A percentile compares a stretch with the other conserved stretches of the same genome.
phyloP scores from a whole-genome alignment of 2,329 filamentous ascomycete genomes.

The Zymoseptoria crescenta region DNA sequence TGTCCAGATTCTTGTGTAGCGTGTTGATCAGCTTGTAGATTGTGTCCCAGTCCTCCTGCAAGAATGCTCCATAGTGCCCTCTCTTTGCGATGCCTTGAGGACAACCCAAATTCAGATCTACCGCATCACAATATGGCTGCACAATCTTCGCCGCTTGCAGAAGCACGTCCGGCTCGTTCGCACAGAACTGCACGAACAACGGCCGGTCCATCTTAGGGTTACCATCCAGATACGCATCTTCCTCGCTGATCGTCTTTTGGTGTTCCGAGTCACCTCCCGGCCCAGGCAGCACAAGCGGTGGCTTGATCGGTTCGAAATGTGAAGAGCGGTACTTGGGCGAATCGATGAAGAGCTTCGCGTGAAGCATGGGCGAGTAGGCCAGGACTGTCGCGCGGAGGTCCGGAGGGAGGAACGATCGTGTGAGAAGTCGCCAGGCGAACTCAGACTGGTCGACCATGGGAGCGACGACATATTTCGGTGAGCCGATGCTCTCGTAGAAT shows the following conservation, averaged over 20 bases:
- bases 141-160: slow-evolving; percentile 71
- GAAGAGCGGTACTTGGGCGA: slow-evolving; percentile 65
- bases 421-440: slow-evolving; percentile 95
- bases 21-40: slow-evolving; percentile 75
- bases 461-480: slow-evolving; percentile 80
- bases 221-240: slow-evolving; percentile 65
- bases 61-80: slow-evolving; percentile 85
- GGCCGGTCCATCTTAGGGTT: slow-evolving; percentile 79
- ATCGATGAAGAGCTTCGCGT: slow-evolving; percentile 80
- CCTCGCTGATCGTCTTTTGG: slow-evolving; percentile 14
- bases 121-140: slow-evolving; percentile 83
- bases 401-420: slow-evolving; percentile 77
- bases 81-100: slow-evolving; percentile 89
- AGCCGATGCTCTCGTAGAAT: slow-evolving; percentile 92
- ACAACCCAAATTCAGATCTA: slow-evolving; percentile 92
- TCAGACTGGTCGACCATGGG: slow-evolving; percentile 99
- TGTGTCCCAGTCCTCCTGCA: slow-evolving; percentile 85
- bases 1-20: slow-evolving; percentile 66
- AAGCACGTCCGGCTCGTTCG: slow-evolving; percentile 73
- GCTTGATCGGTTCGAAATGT: slow-evolving; percentile 65
- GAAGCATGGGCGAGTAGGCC: slow-evolving; percentile 93
- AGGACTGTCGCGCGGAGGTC: slow-evolving; percentile 56
- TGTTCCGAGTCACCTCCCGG: slow-evolving; percentile 16
- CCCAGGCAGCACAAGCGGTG: slow-evolving; percentile 16
- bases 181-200: slow-evolving; percentile 93